Evolutionary conservation across 169 alveolate species (phyloP).

Genomic region (Amoebophrya sp.): DNA sequence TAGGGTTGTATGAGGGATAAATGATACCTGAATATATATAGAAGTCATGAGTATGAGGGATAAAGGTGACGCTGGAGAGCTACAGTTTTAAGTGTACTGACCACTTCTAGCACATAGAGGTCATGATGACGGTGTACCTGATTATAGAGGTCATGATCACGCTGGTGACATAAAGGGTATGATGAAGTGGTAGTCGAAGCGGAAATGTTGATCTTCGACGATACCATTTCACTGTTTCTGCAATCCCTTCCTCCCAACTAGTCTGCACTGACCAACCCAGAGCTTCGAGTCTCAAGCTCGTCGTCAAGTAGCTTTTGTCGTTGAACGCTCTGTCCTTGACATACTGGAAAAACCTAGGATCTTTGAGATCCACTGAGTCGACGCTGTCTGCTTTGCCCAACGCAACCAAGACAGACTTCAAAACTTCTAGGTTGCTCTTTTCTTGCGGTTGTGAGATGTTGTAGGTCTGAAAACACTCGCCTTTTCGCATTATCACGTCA

Average conservation of each 20-base stretch:
- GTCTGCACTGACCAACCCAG: neutral
- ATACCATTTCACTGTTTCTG: neutral
- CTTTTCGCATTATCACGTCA: constrained; percentile 4
- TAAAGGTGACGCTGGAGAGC: too few relatives aligned
- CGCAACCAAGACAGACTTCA: neutral
- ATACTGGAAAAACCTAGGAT: neutral
- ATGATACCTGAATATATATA: too few relatives aligned
- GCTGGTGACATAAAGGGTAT: too few relatives aligned
- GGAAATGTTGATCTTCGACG: neutral
- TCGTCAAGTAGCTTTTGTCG: constrained; percentile 6
- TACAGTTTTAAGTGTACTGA: too few relatives aligned
- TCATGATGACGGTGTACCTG: too few relatives aligned
- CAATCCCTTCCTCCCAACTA: neutral
- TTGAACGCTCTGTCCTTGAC: constrained; percentile 1
- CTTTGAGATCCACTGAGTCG: too few relatives aligned
- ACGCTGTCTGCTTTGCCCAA: neutral
- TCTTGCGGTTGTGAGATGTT: constrained; percentile 22
- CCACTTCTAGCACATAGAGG: too few relatives aligned
- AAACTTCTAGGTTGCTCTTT: neutral
- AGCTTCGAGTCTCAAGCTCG: neutral
- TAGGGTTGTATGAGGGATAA: neutral
- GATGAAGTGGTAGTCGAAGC: neutral
- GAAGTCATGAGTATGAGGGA: too few relatives aligned
- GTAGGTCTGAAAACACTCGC: neutral
- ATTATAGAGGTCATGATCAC: too few relatives aligned